These are phyloP conservation scores for Psilocybe cyanescens DNA, from an alignment of 768 basidiomycete species.

Conservation along the genomic window DNA sequence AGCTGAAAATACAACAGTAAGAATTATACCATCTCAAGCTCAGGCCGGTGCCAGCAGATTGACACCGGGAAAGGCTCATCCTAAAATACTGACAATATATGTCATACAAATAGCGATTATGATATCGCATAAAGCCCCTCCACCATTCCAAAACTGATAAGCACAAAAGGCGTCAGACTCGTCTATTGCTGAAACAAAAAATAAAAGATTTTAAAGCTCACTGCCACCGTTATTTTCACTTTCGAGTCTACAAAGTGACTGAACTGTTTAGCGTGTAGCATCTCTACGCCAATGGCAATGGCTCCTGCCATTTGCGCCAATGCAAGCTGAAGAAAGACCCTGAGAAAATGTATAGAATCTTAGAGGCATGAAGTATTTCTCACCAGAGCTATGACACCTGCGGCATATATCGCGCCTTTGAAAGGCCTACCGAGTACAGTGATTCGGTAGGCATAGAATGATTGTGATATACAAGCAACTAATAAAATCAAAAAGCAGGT, in stretches of 20 bases:
- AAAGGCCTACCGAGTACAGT: neutral
- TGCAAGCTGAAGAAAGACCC: neutral
- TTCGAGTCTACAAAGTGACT: neutral
- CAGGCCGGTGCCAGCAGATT: too few relatives aligned
- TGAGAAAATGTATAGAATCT: neutral
- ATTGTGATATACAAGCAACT: constrained; percentile 3
- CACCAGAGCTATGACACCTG: neutral
- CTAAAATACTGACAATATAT: constrained; percentile 1
- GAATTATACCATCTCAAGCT: too few relatives aligned
- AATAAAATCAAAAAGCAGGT: neutral
- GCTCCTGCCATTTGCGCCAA: constrained; percentile 1
- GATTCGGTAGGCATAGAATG: constrained; percentile 6
- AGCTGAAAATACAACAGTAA: neutral
- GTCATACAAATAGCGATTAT: constrained; percentile 3
- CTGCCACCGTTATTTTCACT: neutral
- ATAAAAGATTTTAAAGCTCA: neutral
- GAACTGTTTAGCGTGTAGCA: neutral
- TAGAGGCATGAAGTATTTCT: neutral
- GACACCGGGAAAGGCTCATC: too few relatives aligned
- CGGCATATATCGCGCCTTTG: neutral
- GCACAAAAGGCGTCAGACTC: neutral
- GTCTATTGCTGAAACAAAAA: neutral
- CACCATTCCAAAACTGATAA: neutral
- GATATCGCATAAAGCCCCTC: constrained; percentile 2
- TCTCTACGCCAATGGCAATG: neutral